Conservation (phyloP, 805 yeast genomes). For the Pichia pseudocactophila region DNA sequence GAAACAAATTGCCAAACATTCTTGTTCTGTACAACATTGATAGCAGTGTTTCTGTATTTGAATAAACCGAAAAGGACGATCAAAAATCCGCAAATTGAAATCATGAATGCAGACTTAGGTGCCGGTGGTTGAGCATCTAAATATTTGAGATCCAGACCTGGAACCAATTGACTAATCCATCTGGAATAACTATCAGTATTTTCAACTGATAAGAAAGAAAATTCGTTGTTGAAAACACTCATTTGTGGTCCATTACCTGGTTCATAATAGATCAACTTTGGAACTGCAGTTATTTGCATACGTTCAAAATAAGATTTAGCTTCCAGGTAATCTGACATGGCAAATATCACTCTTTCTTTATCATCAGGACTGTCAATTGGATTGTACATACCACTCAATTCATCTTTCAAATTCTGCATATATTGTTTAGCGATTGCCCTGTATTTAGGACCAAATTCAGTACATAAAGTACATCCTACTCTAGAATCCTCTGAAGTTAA, state of each 20-base stretch:
- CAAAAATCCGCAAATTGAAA: slow-evolving; percentile 27
- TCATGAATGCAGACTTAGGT: slow-evolving; percentile 24
- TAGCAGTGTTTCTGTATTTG: slow-evolving; percentile 26
- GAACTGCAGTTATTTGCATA: slow-evolving; percentile 61
- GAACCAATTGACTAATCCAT: slow-evolving; percentile 8
- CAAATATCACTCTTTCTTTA: slow-evolving; percentile 44
- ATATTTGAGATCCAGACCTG: slow-evolving; percentile 2
- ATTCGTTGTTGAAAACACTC: slow-evolving; percentile 27
- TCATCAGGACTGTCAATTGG: slow-evolving; percentile 36
- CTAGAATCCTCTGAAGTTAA: slow-evolving; percentile 68
- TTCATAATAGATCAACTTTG: slow-evolving; percentile 45
- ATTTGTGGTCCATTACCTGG: slow-evolving; percentile 21
- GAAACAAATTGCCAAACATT: slow-evolving; percentile 66
- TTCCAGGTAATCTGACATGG: slow-evolving; percentile 61
- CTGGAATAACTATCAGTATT: slow-evolving; percentile 18
- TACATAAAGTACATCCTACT: slow-evolving; percentile 72
- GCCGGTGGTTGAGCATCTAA: slow-evolving; percentile 2
- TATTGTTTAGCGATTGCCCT: slow-evolving; percentile 56
- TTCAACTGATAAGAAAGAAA: slow-evolving; percentile 39
- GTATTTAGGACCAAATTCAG: slow-evolving; percentile 57
- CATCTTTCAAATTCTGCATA: slow-evolving; percentile 27
- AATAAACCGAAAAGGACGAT: slow-evolving; percentile 19
- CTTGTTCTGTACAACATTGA: slow-evolving; percentile 37
- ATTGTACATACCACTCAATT: slow-evolving; percentile 39
- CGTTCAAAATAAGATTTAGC: slow-evolving; percentile 44